A percentile compares a stretch with the other conserved stretches of the same genome.
Evolutionary conservation across 2,329 filamentous ascomycete genomes (phyloP).

Genomic region (Microdochium trichocladiopsis): DNA sequence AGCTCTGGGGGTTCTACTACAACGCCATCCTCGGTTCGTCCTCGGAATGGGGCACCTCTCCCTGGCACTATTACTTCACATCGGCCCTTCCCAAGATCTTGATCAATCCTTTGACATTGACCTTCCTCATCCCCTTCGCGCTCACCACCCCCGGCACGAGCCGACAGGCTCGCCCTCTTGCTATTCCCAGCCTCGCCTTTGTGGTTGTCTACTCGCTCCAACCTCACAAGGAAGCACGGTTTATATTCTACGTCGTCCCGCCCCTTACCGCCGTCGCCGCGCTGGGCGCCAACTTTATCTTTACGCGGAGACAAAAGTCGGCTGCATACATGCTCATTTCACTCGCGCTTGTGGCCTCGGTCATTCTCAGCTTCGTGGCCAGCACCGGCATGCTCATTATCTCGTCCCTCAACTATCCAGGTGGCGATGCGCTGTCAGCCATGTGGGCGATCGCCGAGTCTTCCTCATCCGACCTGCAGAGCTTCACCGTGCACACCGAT

Average conservation of each 20-base stretch:
- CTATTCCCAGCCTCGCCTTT: conserved; percentile 65
- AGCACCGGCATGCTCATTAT: conserved; percentile 65
- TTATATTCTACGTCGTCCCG: conserved; percentile 84
- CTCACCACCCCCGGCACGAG: conserved; percentile 39
- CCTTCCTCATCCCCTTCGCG: conserved; percentile 47
- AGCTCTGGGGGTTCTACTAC: conserved; percentile 82
- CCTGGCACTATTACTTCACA: conserved; percentile 80
- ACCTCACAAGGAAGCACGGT: conserved; percentile 94
- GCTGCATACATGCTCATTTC: conserved; percentile 46
- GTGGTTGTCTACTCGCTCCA: conserved; percentile 77
- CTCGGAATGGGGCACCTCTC: conserved; percentile 79
- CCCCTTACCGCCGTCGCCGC: conserved; percentile 72
- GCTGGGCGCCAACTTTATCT: conserved; percentile 65
- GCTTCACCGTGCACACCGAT: conserved; percentile 50
- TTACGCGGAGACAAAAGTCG: conserved; percentile 57
- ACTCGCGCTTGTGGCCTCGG: conserved; percentile 48
- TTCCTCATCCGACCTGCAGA: conserved; percentile 17
- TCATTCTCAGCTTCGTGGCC: conserved; percentile 50
- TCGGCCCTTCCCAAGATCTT: conserved; percentile 77
- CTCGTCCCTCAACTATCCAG: conserved; percentile 89
- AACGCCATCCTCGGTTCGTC: conserved; percentile 82
- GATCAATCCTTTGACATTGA: conserved; percentile 64
- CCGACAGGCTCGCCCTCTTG: conserved; percentile 36
- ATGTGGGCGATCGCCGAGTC: conserved; percentile 32
- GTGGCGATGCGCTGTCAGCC: conserved; percentile 66